Percentiles rank a stretch among this genome's conserved stretches.
Evolutionary conservation across 2,329 filamentous ascomycete genomes (phyloP).

Genomic region (Ceratocystis harringtonii): DNA sequence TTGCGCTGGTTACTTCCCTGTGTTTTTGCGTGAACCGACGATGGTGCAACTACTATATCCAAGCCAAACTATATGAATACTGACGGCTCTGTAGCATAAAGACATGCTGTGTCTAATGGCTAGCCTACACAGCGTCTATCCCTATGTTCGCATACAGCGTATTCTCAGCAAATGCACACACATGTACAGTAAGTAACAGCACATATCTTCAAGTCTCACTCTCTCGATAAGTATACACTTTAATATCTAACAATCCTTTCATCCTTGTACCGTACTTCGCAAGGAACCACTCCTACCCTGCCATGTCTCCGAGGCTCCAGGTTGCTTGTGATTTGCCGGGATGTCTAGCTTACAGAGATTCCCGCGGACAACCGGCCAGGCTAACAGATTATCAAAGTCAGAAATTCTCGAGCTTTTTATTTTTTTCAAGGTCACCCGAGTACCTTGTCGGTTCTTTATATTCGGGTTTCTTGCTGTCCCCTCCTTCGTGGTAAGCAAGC

Average conservation of each 20-base stretch:
- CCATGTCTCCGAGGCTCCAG: conserved; percentile 1
- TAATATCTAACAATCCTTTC: background rate
- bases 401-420: background rate
- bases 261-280: background rate
- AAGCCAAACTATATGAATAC: background rate
- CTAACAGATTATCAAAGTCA: background rate
- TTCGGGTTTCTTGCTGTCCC: background rate
- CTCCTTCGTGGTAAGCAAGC: background rate
- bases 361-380: background rate
- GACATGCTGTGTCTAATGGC: background rate
- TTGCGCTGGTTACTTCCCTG: background rate
- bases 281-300: background rate
- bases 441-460: background rate
- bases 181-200: no score
- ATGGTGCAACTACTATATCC: background rate
- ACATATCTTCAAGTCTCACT: background rate
- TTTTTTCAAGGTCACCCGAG: background rate
- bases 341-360: background rate
- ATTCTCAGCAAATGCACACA: no score
- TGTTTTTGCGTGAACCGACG: background rate
- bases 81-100: background rate
- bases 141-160: background rate
- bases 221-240: background rate
- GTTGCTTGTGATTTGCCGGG: background rate
- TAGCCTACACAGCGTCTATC: background rate